Percentiles rank a stretch among this genome's conserved stretches.
These are phyloP conservation scores for Xylariaceae sp. DNA, from an alignment of 2,329 filamentous ascomycete genomes.

Conservation along the genomic window DNA sequence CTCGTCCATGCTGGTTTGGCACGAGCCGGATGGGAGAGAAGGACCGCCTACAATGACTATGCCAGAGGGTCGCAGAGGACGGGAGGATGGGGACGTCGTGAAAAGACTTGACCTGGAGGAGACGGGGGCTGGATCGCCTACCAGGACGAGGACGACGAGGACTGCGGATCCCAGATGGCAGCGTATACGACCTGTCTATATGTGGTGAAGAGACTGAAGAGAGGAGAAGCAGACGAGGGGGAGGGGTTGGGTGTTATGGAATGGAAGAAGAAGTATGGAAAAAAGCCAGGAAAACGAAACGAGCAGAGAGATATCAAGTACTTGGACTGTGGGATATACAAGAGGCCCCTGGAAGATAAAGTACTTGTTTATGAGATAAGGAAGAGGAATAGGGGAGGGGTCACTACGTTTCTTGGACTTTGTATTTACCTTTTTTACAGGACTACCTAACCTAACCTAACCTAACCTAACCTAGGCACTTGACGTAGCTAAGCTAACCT, in stretches of 20 bases:
- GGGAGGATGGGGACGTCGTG: too few relatives aligned
- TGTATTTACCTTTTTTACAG: too few relatives aligned
- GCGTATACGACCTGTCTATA: constrained; percentile 16
- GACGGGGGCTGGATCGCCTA: constrained; percentile 5
- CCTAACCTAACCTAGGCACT: too few relatives aligned
- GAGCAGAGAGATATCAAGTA: constrained; percentile 11
- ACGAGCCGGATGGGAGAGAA: constrained; percentile 14
- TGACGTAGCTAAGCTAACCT: too few relatives aligned
- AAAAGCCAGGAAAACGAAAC: background rate
- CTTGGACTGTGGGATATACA: too few relatives aligned
- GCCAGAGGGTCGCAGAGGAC: too few relatives aligned
- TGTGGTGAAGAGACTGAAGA: constrained; percentile 12
- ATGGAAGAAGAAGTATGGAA: constrained; percentile 10
- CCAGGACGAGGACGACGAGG: constrained; percentile 15
- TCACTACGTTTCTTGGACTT: too few relatives aligned
- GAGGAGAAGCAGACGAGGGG: background rate
- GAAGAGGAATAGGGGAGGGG: too few relatives aligned
- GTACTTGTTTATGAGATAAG: too few relatives aligned
- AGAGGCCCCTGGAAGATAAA: too few relatives aligned
- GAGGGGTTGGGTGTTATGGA: too few relatives aligned
- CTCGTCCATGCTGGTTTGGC: constrained; percentile 24
- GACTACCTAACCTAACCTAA: too few relatives aligned
- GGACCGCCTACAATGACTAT: constrained; percentile 16
- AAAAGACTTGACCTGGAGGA: background rate
- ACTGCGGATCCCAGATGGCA: constrained; percentile 12